A percentile compares a stretch with the other conserved stretches of the same genome.
phyloP scores from a whole-genome alignment of 148 eudicot genomes.

The Cornus kousa region DNA sequence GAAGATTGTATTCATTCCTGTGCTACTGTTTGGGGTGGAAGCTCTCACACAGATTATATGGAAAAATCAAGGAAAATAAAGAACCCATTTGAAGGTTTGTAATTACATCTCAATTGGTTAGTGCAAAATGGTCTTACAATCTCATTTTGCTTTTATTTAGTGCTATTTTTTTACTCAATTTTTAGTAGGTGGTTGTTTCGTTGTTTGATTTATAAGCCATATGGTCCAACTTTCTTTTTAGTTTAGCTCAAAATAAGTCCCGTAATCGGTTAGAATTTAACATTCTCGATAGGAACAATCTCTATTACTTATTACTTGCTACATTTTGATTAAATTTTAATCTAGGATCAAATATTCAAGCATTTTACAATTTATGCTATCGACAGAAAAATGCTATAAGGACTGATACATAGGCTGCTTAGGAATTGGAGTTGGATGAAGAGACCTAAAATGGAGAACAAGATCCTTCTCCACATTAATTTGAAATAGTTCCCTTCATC shows the following conservation, averaged over 20 bases:
- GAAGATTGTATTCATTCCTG: constrained; percentile 7
- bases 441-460: no score
- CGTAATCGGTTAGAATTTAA: not conserved
- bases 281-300: not conserved
- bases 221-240: not conserved
- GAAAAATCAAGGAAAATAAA: constrained; percentile 40
- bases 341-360: not conserved
- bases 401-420: no score
- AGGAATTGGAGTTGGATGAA: no score
- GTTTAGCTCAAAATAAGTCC: not conserved
- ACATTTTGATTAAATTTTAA: not conserved
- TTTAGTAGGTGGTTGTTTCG: not conserved
- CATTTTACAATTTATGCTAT: not conserved
- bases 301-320: not conserved
- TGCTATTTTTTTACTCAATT: not conserved
- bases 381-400: no score
- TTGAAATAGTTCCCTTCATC: no score
- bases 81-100: constrained; percentile 37
- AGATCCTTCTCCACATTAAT: no score
- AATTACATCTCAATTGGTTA: constrained; percentile 8
- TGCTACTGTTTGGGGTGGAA: constrained; percentile 11
- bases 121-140: not conserved
- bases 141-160: not conserved
- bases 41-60: constrained; percentile 5
- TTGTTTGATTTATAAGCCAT: not conserved